Evolutionary conservation across 805 yeast genomes (phyloP).

Genomic region (Kuraishia borneana): DNA sequence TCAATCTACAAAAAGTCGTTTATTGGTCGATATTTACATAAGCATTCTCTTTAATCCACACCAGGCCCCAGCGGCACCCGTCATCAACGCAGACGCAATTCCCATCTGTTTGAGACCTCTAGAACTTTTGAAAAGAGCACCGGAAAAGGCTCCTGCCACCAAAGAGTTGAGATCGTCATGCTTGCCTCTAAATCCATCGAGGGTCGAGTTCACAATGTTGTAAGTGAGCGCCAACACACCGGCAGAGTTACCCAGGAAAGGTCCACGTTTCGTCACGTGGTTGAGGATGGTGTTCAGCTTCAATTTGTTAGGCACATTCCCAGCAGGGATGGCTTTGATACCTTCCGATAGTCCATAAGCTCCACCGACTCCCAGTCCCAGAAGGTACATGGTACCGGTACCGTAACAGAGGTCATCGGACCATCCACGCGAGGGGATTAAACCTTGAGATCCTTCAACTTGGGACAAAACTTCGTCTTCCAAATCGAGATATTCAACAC

Average conservation of each 20-base stretch:
- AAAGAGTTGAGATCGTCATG: slow-evolving; percentile 82
- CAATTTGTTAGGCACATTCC: slow-evolving; percentile 63
- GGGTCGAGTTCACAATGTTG: slow-evolving; percentile 69
- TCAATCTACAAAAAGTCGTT: too few species aligned
- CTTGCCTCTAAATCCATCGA: slow-evolving; percentile 76
- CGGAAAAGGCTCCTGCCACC: slow-evolving; percentile 84
- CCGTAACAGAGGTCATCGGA: slow-evolving; percentile 96
- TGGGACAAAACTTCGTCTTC: slow-evolving; percentile 71
- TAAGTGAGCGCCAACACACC: slow-evolving; percentile 89
- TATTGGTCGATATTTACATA: slow-evolving; percentile 1
- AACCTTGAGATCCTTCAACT: slow-evolving; percentile 82
- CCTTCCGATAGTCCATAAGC: slow-evolving; percentile 84
- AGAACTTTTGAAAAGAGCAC: slow-evolving; percentile 81
- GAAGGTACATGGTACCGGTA: slow-evolving; percentile 84
- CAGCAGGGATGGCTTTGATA: slow-evolving; percentile 51
- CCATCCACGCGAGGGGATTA: slow-evolving; percentile 96
- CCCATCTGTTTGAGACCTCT: slow-evolving; percentile 85
- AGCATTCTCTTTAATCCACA: slow-evolving; percentile 55
- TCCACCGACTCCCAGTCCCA: slow-evolving; percentile 87
- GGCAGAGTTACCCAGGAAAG: slow-evolving; percentile 88
- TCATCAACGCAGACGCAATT: slow-evolving; percentile 71
- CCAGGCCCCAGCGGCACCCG: slow-evolving; percentile 91
- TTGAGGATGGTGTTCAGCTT: slow-evolving; percentile 84
- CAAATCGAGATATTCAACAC: slow-evolving; percentile 80
- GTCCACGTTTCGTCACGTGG: slow-evolving; percentile 91